Percentiles rank a stretch among this genome's conserved stretches.
Evolutionary conservation across 2,329 filamentous ascomycete genomes (phyloP).

Genomic region (Venturia nashicola): DNA sequence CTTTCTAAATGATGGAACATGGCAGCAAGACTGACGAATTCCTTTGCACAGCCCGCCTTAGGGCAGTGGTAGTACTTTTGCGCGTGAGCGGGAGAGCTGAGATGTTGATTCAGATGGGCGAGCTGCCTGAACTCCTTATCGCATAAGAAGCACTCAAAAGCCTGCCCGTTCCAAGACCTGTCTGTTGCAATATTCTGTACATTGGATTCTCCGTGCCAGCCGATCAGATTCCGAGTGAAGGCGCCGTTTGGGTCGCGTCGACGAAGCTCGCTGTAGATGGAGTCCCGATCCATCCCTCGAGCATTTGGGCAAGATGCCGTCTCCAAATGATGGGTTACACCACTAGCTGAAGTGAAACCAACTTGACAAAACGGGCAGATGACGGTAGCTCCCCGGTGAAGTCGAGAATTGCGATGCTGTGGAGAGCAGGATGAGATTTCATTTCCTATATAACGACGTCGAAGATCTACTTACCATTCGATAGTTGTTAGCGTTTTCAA

Average conservation of each 20-base stretch:
- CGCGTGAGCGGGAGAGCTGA: constrained; percentile 41
- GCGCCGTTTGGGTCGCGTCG: constrained; percentile 33
- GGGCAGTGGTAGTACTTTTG: constrained; percentile 34
- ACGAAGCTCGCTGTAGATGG: constrained; percentile 34
- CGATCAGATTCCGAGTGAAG: constrained; percentile 41
- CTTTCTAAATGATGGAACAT: constrained; percentile 36
- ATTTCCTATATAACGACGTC: background rate
- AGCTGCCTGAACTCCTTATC: constrained; percentile 28
- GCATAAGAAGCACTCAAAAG: constrained; percentile 45
- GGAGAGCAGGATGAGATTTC: too few relatives aligned
- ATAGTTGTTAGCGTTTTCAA: constrained; percentile 22
- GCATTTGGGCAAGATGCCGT: constrained; percentile 38
- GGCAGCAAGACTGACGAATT: constrained; percentile 28
- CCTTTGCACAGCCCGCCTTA: constrained; percentile 23
- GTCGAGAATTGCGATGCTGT: constrained; percentile 44
- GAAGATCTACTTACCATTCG: constrained; percentile 11
- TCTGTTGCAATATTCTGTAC: constrained; percentile 25
- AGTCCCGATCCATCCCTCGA: constrained; percentile 33
- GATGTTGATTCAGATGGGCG: constrained; percentile 36
- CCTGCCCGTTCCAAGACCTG: constrained; percentile 32
- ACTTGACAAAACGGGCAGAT: constrained; percentile 44
- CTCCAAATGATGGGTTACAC: constrained; percentile 46
- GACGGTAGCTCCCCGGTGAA: constrained; percentile 34
- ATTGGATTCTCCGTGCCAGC: constrained; percentile 24
- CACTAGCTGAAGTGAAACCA: constrained; percentile 38